phyloP scores from a whole-genome alignment of 2,329 filamentous ascomycete species.

The Exutisphaerella laricina region DNA sequence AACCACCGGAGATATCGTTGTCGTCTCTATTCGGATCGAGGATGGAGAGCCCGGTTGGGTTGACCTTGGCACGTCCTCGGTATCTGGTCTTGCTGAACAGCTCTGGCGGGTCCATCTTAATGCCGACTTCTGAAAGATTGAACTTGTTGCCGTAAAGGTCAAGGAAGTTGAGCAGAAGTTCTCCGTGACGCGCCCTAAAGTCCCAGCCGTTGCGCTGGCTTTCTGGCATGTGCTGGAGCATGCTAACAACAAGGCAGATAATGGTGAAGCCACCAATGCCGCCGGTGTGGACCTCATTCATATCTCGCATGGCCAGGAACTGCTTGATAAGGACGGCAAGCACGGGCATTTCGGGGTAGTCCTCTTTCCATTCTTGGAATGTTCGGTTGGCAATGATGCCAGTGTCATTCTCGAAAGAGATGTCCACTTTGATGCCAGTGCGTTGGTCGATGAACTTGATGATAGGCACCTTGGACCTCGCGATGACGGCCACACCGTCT shows the following conservation, averaged over 20 bases:
- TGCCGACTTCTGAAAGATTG: conserved; percentile 62
- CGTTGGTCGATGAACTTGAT: conserved; percentile 79
- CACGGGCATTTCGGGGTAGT: conserved; percentile 79
- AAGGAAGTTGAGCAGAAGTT: conserved; percentile 80
- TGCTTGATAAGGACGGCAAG: conserved; percentile 89
- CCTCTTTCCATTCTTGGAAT: conserved; percentile 70
- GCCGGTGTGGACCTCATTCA: conserved; percentile 88
- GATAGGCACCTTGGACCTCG: conserved; percentile 76
- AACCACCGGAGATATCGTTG: conserved; percentile 90
- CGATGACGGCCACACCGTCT: conserved; percentile 61
- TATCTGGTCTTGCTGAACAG: conserved; percentile 66
- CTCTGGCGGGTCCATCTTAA: conserved; percentile 67
- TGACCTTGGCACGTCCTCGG: conserved; percentile 42
- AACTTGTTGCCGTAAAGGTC: conserved; percentile 84
- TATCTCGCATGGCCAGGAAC: conserved; percentile 76
- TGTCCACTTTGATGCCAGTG: conserved; percentile 79
- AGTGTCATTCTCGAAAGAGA: conserved; percentile 89
- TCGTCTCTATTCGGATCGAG: conserved; percentile 79
- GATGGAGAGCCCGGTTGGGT: conserved; percentile 68
- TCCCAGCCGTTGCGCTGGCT: conserved; percentile 56
- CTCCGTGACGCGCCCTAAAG: conserved; percentile 64
- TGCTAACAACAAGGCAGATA: conserved; percentile 86
- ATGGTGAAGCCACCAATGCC: conserved; percentile 92
- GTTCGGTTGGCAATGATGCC: conserved; percentile 76
- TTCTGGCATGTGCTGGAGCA: conserved; percentile 74